A percentile compares a stretch with the other conserved stretches of the same genome.
Conservation (phyloP, 768 basidiomycete species). For the Suillus fuscotomentosus region DNA sequence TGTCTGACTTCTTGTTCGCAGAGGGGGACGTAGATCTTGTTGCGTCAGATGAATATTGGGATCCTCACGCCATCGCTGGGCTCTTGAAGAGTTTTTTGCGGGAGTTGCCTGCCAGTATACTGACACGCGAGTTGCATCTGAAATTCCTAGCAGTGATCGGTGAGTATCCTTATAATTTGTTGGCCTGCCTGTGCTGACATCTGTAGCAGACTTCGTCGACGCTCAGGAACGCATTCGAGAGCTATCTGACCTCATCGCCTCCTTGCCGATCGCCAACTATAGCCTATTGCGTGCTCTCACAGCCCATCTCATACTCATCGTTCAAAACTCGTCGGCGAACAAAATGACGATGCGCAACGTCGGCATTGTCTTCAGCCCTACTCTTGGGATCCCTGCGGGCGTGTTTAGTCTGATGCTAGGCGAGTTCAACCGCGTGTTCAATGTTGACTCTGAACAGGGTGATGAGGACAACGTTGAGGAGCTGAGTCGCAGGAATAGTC, state of each 20-base stretch:
- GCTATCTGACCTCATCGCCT: slow-evolving; percentile 80
- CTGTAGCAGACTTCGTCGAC: slow-evolving; percentile 75
- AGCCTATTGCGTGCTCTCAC: slow-evolving; percentile 90
- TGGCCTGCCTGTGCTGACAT: slow-evolving; percentile 13
- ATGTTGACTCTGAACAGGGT: slow-evolving; percentile 52
- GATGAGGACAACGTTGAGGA: slow-evolving; percentile 33
- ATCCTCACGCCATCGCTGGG: slow-evolving; percentile 96
- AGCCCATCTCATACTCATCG: slow-evolving; percentile 92
- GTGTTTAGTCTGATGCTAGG: slow-evolving; percentile 94
- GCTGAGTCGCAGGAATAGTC: slow-evolving; percentile 71
- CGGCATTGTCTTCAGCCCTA: slow-evolving; percentile 97
- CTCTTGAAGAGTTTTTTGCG: slow-evolving; percentile 91
- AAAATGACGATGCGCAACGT: slow-evolving; percentile 99
- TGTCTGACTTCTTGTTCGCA: slow-evolving; percentile 31
- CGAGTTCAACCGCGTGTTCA: slow-evolving; percentile 93
- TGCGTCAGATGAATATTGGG: slow-evolving; percentile 89
- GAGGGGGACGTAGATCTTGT: slow-evolving; percentile 97
- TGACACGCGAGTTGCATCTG: slow-evolving; percentile 90
- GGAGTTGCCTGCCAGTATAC: slow-evolving; percentile 88
- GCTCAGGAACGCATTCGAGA: slow-evolving; percentile 86
- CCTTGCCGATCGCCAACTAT: slow-evolving; percentile 90
- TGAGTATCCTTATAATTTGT: slow-evolving; percentile 39
- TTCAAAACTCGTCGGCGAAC: slow-evolving; percentile 85
- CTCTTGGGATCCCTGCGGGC: slow-evolving; percentile 95
- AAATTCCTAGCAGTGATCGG: slow-evolving; percentile 92